A percentile compares a stretch with the other conserved stretches of the same genome.
Conservation (phyloP, 1,284 basidiomycete species). For the Apiotrichum montevideense region DNA sequence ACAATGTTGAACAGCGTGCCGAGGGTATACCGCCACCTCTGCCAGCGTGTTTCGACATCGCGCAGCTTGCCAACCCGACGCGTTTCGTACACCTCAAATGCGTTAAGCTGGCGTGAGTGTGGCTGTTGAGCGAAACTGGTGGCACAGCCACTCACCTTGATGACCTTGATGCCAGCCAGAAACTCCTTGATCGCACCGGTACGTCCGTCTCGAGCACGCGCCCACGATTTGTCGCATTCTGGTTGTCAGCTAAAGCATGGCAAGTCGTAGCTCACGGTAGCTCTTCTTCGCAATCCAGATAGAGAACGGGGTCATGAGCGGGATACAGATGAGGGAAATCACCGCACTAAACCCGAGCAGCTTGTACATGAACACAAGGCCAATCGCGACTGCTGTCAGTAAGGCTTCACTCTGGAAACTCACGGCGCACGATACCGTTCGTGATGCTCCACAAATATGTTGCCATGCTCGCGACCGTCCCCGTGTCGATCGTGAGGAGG, state of each 20-base stretch:
- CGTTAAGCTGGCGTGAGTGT: slow-evolving; percentile 34
- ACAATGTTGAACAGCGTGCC: slow-evolving; percentile 46
- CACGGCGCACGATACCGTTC: slow-evolving; percentile 35
- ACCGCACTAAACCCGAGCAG: slow-evolving; percentile 42
- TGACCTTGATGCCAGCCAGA: slow-evolving; percentile 41
- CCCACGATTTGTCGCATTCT: slow-evolving; percentile 41
- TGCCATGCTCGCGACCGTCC: slow-evolving; percentile 31
- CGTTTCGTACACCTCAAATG: slow-evolving; percentile 38
- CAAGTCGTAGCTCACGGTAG: slow-evolving; percentile 28
- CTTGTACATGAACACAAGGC: slow-evolving; percentile 33
- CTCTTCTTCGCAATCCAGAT: slow-evolving; percentile 29
- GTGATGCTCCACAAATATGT: slow-evolving; percentile 32
- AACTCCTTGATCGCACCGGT: slow-evolving; percentile 43
- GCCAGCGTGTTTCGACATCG: slow-evolving; percentile 40
- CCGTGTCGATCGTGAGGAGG: slow-evolving; percentile 40
- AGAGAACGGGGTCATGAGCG: slow-evolving; percentile 29
- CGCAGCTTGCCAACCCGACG: slow-evolving; percentile 28
- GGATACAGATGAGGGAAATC: slow-evolving; percentile 37
- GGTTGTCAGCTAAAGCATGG: background rate
- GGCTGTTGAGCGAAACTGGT: no score
- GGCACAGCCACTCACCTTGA: slow-evolving; percentile 31
- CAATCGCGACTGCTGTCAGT: slow-evolving; percentile 31
- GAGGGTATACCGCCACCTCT: slow-evolving; percentile 43
- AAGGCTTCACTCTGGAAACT: slow-evolving; percentile 3
- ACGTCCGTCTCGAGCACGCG: slow-evolving; percentile 34